These are phyloP conservation scores for Alternaria alternata DNA, from an alignment of 2,329 filamentous ascomycete species.

Conservation along the genomic window DNA sequence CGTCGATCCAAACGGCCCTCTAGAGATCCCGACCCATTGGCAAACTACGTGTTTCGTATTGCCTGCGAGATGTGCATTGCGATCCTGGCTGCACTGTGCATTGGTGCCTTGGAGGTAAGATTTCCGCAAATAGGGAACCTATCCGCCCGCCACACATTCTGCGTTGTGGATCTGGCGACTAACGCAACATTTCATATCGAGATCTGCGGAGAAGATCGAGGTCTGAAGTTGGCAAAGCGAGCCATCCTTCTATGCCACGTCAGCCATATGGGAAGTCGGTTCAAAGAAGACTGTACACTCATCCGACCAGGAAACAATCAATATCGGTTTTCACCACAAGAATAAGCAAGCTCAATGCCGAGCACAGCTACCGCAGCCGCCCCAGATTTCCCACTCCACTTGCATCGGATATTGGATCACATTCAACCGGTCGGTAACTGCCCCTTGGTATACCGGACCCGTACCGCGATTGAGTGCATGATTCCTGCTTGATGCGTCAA, in stretches of 20 bases:
- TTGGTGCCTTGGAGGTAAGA: not conserved
- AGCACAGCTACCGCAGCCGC: conserved; percentile 5
- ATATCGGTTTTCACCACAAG: not conserved
- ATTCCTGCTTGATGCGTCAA: not conserved
- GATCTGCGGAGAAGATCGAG: not conserved
- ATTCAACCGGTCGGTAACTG: conserved; percentile 37
- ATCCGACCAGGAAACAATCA: not conserved
- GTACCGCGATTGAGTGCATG: conserved; percentile 1
- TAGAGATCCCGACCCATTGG: not conserved
- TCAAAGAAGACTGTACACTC: not conserved
- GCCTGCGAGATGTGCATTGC: not conserved
- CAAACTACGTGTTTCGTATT: not conserved
- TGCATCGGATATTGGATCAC: conserved; percentile 30
- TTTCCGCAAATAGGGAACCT: not conserved
- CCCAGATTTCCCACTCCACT: conserved; percentile 19
- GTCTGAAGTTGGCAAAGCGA: not conserved
- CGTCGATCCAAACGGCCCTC: not conserved
- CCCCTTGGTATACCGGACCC: conserved; percentile 5
- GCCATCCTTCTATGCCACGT: not conserved
- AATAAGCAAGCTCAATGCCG: not conserved
- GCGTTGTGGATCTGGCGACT: not conserved
- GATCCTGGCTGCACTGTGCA: not conserved
- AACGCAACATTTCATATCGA: not conserved
- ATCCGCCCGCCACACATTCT: not conserved
- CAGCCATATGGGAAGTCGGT: not conserved